Evolutionary conservation across 2,329 filamentous ascomycete species (phyloP).

Genomic region (Calonectria ilicicola): DNA sequence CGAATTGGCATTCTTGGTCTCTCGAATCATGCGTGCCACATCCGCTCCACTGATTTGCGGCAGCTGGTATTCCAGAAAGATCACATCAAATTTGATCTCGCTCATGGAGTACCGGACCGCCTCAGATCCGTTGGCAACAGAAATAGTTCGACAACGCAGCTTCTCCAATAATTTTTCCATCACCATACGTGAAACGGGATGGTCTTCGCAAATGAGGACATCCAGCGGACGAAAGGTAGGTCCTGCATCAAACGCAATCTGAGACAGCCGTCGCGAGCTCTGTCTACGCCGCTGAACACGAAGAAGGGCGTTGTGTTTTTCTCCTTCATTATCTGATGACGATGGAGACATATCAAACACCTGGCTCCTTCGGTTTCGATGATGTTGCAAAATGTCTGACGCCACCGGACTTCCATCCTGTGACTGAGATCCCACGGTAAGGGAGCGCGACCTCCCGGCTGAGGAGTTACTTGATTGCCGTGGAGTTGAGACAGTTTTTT

Average conservation of each 20-base stretch:
- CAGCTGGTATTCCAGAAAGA: slow-evolving; percentile 97
- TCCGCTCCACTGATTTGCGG: slow-evolving; percentile 96
- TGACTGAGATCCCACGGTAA: slow-evolving; percentile 95
- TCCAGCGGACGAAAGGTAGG: slow-evolving; percentile 92
- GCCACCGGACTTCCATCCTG: slow-evolving; percentile 86
- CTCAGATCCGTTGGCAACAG: slow-evolving; percentile 89
- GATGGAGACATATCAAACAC: slow-evolving; percentile 97
- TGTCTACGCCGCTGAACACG: slow-evolving; percentile 95
- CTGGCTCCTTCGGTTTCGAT: slow-evolving; percentile 92
- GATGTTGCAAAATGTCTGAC: slow-evolving; percentile 77
- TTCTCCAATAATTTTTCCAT: slow-evolving; percentile 99
- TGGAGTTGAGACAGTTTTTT: slow-evolving; percentile 71
- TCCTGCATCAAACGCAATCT: slow-evolving; percentile 86
- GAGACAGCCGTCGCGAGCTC: slow-evolving; percentile 92
- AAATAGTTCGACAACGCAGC: slow-evolving; percentile 92
- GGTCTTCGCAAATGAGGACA: slow-evolving; percentile 96
- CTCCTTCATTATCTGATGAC: slow-evolving; percentile 96
- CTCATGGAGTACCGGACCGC: slow-evolving; percentile 94
- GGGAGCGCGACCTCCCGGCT: slow-evolving; percentile 81
- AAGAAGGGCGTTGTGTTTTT: slow-evolving; percentile 88
- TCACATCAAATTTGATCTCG: slow-evolving; percentile 98
- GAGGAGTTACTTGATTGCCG: slow-evolving; percentile 71
- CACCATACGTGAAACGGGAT: slow-evolving; percentile 96
- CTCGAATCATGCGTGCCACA: slow-evolving; percentile 96
- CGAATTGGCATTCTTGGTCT: slow-evolving; percentile 94